Evolutionary conservation across 2,329 filamentous ascomycete genomes (phyloP).

Genomic region (Pleurostoma richardsiae): DNA sequence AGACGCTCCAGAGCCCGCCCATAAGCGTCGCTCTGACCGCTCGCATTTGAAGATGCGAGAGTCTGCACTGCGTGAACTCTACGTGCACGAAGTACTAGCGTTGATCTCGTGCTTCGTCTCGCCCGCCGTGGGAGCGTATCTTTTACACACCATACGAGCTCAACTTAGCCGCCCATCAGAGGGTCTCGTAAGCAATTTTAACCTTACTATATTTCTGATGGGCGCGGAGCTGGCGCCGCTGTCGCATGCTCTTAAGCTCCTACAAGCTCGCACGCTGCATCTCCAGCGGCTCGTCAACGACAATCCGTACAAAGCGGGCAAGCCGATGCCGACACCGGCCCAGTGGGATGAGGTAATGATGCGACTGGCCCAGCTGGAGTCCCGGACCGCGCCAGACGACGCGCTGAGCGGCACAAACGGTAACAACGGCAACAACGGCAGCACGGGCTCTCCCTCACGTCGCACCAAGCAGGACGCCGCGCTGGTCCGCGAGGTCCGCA

Average conservation of each 20-base stretch:
- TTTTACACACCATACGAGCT: conserved; percentile 74
- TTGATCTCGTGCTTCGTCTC: conserved; percentile 74
- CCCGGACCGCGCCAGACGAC: conserved; percentile 37
- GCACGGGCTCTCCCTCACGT: conserved; percentile 19
- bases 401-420: conserved; percentile 2
- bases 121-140: conserved; percentile 73
- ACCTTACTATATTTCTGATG: conserved; percentile 84
- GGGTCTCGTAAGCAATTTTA: conserved; percentile 86
- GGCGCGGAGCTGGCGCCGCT: conserved; percentile 81
- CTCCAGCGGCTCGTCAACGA: conserved; percentile 68
- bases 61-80: conserved; percentile 58
- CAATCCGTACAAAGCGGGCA: conserved; percentile 36
- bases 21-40: conserved; percentile 11
- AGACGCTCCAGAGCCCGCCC: conserved; percentile 5
- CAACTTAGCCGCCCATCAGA: conserved; percentile 81
- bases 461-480: conserved; percentile 33
- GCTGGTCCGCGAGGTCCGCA: conserved; percentile 54
- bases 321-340: conserved; percentile 24
- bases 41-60: conserved; percentile 5
- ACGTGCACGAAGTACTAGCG: conserved; percentile 69
- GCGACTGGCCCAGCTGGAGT: conserved; percentile 67
- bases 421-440: conserved; percentile 20
- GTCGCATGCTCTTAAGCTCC: conserved; percentile 74
- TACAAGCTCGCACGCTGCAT: conserved; percentile 73
- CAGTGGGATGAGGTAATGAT: conserved; percentile 54